Conservation (phyloP, 2,329 filamentous ascomycete species). For the Exophiala sideris region DNA sequence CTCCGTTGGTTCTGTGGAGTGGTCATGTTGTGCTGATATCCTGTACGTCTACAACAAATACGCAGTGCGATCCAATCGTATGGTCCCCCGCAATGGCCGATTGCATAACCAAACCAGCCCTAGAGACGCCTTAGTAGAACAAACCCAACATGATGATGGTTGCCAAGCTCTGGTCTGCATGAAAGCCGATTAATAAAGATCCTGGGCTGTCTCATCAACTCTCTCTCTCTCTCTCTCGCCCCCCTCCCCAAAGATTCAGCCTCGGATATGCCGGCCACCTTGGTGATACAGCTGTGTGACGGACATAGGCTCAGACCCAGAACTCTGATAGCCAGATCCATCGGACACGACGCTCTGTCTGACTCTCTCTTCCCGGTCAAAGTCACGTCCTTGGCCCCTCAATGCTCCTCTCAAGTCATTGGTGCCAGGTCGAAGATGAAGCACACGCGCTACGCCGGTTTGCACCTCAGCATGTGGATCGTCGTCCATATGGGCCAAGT, state of each 20-base stretch:
- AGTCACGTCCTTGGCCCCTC: background rate
- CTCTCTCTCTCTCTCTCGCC: background rate
- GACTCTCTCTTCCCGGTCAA: slow-evolving; percentile 5
- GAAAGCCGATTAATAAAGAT: too few species aligned
- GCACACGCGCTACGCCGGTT: slow-evolving; percentile 9
- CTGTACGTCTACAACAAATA: too few species aligned
- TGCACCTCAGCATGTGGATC: background rate
- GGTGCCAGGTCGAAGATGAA: slow-evolving; percentile 13
- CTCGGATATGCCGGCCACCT: slow-evolving; percentile 15
- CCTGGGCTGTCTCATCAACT: too few species aligned
- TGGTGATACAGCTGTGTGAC: slow-evolving; percentile 23
- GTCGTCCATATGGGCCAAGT: background rate
- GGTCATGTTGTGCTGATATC: too few species aligned
- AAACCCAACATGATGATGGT: too few species aligned
- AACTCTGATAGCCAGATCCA: slow-evolving; percentile 17
- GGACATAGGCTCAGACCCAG: slow-evolving; percentile 21
- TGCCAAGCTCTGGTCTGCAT: too few species aligned
- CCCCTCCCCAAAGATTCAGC: background rate
- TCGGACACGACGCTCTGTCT: slow-evolving; percentile 18
- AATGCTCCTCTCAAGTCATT: slow-evolving; percentile 12
- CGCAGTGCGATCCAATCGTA: too few species aligned
- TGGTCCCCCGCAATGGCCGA: too few species aligned
- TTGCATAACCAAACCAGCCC: too few species aligned
- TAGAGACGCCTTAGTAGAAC: too few species aligned
- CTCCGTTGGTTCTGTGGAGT: too few species aligned